Evolutionary conservation across 768 basidiomycete species (phyloP), one percentile per base, ranked within the genome.

Genomic region (Tylopilus balloui): DNA sequence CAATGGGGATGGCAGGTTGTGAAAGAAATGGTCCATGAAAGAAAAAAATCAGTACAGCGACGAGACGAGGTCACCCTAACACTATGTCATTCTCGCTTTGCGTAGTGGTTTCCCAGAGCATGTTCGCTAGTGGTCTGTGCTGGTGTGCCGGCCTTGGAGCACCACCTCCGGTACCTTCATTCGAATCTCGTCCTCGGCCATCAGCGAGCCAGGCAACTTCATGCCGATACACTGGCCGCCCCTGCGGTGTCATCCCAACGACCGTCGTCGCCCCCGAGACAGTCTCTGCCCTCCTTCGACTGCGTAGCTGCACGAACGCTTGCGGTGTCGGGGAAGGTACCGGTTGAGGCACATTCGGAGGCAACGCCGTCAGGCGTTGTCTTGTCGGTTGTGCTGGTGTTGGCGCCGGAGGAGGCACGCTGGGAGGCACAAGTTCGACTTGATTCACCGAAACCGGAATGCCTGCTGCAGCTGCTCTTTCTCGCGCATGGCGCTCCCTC

Each of bases 211-310:
- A 65, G 2, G 56, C 23, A 17, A 65, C 57, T 23, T 65, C 63
- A 13, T 64, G 63, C 4, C 64, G 64, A 47, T 65, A 66, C 24
- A 66, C 57, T 1, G 58, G 54, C 25, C 64, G 59, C 4, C 64
- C 64, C 9, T 61, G 62, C 1, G 57, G 62, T 1, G 64, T 64
- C 61, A 61, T 52, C 39, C 55, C 64, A 32, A 62, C 40, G 8
- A 60, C 56, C 12, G 54, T 55, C 43, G 65, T 58, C 31, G 61
- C 63, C 3, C 66, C 66, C 4, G 66, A 69, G 8, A 67, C 65
- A 11, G 67, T 69, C 52, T 69, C 67, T 7, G 67, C 69, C 25
- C 67, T 50, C 44, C 67, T 58, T 25, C 67, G 69, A 44, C 49
- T 65, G 20, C 65, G 62, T 15, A 55, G 24, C 31, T 65, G 64